Evolutionary conservation across 2,329 filamentous ascomycete species (phyloP).

Genomic region (Aspergillus cejpii): DNA sequence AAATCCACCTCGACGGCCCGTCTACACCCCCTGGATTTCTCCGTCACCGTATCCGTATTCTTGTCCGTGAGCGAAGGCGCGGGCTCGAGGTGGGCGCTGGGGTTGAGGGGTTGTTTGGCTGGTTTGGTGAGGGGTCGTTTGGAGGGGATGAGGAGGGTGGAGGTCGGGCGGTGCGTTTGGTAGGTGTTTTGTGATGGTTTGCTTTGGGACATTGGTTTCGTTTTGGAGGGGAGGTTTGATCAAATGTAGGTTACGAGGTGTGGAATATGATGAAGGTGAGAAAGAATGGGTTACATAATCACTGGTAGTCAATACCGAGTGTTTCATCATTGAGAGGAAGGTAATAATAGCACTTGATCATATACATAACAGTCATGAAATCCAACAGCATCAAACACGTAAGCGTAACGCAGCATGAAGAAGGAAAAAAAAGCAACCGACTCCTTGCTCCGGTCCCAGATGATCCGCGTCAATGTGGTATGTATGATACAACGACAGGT

Average conservation of each 20-base stretch:
- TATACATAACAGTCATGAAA: neutral
- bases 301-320: neutral
- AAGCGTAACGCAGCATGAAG: neutral
- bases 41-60: neutral
- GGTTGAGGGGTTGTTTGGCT: constrained; percentile 17
- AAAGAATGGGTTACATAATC: neutral
- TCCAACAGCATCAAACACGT: neutral
- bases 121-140: constrained; percentile 21
- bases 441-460: constrained; percentile 5
- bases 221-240: neutral
- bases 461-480: constrained; percentile 10
- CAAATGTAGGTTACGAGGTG: neutral
- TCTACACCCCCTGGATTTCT: neutral
- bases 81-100: constrained; percentile 14
- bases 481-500: constrained; percentile 6
- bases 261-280: neutral
- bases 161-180: constrained; percentile 5
- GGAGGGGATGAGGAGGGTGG: constrained; percentile 21
- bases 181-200: constrained; percentile 4
- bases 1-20: constrained; percentile 30
- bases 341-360: neutral
- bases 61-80: neutral
- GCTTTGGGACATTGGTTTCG: neutral
- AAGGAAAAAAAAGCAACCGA: constrained; percentile 3
- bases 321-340: neutral